Evolutionary conservation across 1,139 yeast genomes (phyloP), one percentile per base, ranked within the genome.

Genomic region (Barnettozyma hawaiiensis): DNA sequence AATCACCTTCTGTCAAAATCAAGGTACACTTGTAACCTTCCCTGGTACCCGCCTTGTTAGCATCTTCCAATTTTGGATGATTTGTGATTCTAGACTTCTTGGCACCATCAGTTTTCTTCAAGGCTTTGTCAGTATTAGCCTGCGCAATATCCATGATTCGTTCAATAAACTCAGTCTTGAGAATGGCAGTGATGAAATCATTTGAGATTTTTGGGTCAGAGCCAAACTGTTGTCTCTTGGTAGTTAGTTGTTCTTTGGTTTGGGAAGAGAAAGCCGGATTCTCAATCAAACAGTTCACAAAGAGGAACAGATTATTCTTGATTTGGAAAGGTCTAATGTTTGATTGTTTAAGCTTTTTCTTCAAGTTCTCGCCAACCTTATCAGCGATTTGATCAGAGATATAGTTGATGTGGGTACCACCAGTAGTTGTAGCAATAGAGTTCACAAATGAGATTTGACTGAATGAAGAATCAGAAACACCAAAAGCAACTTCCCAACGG

Each of bases 241-340:
- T 87, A 12, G 97, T 90, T 55, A 94, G 70, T 60, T 90, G 96
- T 61, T 94, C 98, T 59, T 94, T 94, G 0, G 98, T 94, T 67
- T 94, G 98, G 0, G 98, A 90, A 0, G 97, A 90, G 60, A 94
- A 94, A 0, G 97, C 95, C 0, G 98, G 98, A 55, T 94, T 94
- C 61, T 89, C 97, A 63, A 94, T 80, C 53, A 90, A 71, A 73
- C 97, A 89, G 62, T 94, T 94, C 51, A 94, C 72, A 57, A 94
- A 94, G 33, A 94, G 60, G 58, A 92, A 92, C 82, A 92, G 85
- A 63, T 89, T 85, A 62, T 84, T 89, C 60, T 83, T 80, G 46
- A 94, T 85, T 65, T 94, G 97, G 53, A 82, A 82, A 1, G 96
- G 92, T 55, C 85, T 85, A 46, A 94, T 78, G 63, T 81, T 81